Conservation (phyloP, 2,329 filamentous ascomycete species). For the Tolypocladium tropicale region DNA sequence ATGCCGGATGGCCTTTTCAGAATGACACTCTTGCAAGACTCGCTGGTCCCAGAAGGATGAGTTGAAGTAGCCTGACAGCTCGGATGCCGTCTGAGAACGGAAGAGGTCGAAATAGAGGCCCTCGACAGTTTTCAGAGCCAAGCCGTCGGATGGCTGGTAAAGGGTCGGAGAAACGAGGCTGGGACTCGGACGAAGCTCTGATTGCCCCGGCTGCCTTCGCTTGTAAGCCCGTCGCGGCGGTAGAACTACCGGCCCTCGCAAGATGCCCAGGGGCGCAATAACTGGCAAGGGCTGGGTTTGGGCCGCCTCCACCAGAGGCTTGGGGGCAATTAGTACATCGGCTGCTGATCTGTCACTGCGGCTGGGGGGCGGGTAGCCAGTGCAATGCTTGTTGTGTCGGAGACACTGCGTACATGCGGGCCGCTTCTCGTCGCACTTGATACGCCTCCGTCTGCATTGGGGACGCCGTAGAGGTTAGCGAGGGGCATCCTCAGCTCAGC, state of each 20-base stretch:
- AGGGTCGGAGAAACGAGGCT: conserved; percentile 19
- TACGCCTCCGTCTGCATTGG: conserved; percentile 40
- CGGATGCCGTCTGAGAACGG: conserved; percentile 47
- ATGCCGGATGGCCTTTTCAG: conserved; percentile 50
- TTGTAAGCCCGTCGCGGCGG: conserved; percentile 20
- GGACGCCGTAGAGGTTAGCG: neutral
- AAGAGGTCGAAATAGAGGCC: conserved; percentile 53
- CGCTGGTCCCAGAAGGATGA: conserved; percentile 53
- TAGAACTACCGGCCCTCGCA: conserved; percentile 15
- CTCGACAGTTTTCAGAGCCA: conserved; percentile 42
- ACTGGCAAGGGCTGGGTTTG: conserved; percentile 9
- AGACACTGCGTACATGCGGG: conserved; percentile 51
- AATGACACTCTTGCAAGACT: conserved; percentile 54
- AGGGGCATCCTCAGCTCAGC: neutral
- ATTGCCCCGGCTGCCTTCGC: conserved; percentile 3
- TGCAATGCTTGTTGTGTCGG: conserved; percentile 46
- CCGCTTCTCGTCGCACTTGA: conserved; percentile 57
- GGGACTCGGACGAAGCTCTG: neutral
- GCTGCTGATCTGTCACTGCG: conserved; percentile 35
- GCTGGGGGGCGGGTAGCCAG: conserved; percentile 50
- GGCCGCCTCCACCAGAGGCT: conserved; percentile 23
- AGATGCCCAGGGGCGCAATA: conserved; percentile 1
- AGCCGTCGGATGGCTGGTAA: conserved; percentile 30
- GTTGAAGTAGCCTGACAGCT: conserved; percentile 58
- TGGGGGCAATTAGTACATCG: conserved; percentile 40